These are phyloP conservation scores for Calocybe gambosa DNA, from an alignment of 1,284 basidiomycete genomes.

Conservation along the genomic window DNA sequence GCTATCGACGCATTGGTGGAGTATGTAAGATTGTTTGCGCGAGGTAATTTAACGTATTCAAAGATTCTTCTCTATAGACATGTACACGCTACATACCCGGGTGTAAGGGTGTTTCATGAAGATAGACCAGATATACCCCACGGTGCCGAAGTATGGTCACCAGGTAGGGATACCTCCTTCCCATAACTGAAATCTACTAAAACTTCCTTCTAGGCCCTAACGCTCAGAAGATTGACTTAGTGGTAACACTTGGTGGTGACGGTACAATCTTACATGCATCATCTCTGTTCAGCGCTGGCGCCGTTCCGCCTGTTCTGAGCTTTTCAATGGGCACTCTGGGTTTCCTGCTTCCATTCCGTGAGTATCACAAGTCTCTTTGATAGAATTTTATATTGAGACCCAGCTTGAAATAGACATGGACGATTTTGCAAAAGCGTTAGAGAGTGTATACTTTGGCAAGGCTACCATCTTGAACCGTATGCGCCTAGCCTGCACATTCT, in stretches of 20 bases:
- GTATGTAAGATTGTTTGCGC: conserved; percentile 31
- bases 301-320: conserved; percentile 91
- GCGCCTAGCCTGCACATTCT: conserved; percentile 79
- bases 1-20: conserved; percentile 67
- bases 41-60: background rate
- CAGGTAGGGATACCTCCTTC: conserved; percentile 34
- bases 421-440: conserved; percentile 74
- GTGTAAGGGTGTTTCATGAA: conserved; percentile 74
- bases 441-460: conserved; percentile 68
- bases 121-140: conserved; percentile 61
- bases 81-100: conserved; percentile 57
- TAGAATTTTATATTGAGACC: background rate
- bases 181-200: background rate
- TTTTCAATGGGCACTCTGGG: conserved; percentile 96
- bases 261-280: conserved; percentile 95
- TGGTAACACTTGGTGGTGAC: conserved; percentile 91
- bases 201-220: conserved; percentile 32
- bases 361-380: conserved; percentile 27
- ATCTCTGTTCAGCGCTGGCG: conserved; percentile 81
- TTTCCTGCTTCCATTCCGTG: conserved; percentile 91
- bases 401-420: conserved; percentile 57
- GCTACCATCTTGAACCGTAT: conserved; percentile 83
- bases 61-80: conserved; percentile 39
- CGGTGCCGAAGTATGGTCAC: conserved; percentile 57
- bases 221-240: conserved; percentile 70